Evolutionary conservation across 1,284 basidiomycete genomes (phyloP).

Genomic region (Amanita bisporigera): DNA sequence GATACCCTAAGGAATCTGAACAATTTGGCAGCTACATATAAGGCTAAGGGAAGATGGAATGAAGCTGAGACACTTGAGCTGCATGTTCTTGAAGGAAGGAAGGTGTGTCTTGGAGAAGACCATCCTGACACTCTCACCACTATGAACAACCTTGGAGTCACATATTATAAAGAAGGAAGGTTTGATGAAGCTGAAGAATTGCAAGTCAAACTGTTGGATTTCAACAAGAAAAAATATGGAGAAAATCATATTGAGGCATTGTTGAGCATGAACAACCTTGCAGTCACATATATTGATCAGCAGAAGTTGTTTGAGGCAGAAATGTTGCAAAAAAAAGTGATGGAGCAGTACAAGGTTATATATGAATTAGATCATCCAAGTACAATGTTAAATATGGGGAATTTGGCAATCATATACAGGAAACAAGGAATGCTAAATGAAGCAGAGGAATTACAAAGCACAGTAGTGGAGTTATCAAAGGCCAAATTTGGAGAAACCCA

Average conservation of each 20-base stretch:
- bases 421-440: neutral
- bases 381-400: too few relatives aligned
- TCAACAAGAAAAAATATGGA: neutral
- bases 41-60: neutral
- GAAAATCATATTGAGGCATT: neutral
- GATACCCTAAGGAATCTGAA: neutral
- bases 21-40: neutral
- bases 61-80: neutral
- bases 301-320: neutral
- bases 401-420: neutral
- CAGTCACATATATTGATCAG: neutral
- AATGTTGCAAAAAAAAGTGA: neutral
- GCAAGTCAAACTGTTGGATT: neutral
- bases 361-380: too few relatives aligned
- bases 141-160: neutral
- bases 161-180: neutral
- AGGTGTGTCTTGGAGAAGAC: neutral
- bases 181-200: conserved; percentile 4
- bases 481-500: neutral
- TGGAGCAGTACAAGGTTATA: neutral
- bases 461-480: neutral
- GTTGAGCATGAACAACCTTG: neutral
- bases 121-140: neutral
- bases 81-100: neutral
- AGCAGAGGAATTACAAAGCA: neutral